Conservation (phyloP, 2,329 filamentous ascomycete species). For the Calonectria pseudoturangicola region DNA sequence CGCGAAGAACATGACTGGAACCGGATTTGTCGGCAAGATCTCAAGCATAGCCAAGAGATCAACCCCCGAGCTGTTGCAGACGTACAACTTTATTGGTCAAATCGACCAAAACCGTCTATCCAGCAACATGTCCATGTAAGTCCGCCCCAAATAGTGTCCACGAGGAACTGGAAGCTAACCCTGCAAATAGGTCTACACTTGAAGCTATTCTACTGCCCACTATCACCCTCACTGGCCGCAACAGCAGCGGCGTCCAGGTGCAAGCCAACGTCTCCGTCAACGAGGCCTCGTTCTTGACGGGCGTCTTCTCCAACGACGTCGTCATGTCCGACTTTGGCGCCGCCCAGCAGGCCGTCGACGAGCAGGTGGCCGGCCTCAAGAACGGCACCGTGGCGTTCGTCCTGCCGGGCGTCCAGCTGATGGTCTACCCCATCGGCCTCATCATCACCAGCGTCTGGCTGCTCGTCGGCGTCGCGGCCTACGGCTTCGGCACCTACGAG, state of each 20-base stretch:
- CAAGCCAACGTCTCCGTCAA: constrained; percentile 80
- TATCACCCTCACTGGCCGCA: constrained; percentile 79
- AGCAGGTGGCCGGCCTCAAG: constrained; percentile 65
- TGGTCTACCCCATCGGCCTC: constrained; percentile 82
- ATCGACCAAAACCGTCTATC: constrained; percentile 76
- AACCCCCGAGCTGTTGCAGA: constrained; percentile 71
- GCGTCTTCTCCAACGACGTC: constrained; percentile 78
- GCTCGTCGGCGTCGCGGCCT: constrained; percentile 71
- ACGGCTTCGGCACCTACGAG: constrained; percentile 79
- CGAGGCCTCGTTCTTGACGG: constrained; percentile 82
- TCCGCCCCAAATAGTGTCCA: constrained; percentile 46
- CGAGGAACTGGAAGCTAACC: constrained; percentile 30
- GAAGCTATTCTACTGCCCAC: constrained; percentile 80
- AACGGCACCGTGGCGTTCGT: constrained; percentile 78
- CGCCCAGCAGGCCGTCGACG: constrained; percentile 70
- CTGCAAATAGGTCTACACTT: constrained; percentile 69
- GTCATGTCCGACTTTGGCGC: constrained; percentile 70
- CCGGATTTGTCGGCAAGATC: constrained; percentile 50
- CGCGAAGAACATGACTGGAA: constrained; percentile 51
- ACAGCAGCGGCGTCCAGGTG: constrained; percentile 69
- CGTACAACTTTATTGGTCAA: constrained; percentile 81
- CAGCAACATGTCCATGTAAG: constrained; percentile 77
- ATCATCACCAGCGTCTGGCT: constrained; percentile 80
- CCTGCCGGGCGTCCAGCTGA: constrained; percentile 79
- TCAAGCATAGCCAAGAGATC: constrained; percentile 47